Base-by-base conservation (phyloP, 441 rosid species). In the Daphne laureola region DNA sequence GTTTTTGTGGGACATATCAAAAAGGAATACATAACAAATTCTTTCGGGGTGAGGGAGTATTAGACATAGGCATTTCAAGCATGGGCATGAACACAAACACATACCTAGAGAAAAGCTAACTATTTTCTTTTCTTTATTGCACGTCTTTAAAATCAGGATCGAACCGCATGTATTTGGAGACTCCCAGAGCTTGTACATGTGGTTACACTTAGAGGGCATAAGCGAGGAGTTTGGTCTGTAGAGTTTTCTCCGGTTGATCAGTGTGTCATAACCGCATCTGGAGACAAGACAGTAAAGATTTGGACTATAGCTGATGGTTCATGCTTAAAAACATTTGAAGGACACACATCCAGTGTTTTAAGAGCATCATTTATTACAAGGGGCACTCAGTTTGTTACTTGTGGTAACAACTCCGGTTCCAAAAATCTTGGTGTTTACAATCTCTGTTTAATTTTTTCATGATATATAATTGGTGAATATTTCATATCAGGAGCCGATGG, bases 171-270 rank as follows among this genome's bases (percentile, higher is more conserved):
- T 77, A 79, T 93, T 21, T 87, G 96, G 97, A 82, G 80, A 65
- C 83, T 93, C 69, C 99, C 99, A 7, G 87, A 90, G 66, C 76
- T 87, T 66, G 97, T 82, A 50, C 79, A 74, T 52, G 92, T 84
- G 46, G 90, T 87, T 46, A 81, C 76, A 41, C 82, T 89, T 38
- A 78, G 56, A 67, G 97, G 98, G 63, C 98, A 93, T 56, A 89
- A 89, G 67, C 80, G 97, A 67, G 92, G 98, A 66, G 61, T 93
- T 63, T 93, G 95, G 95, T 93, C 93, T 49, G 97, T 93, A 4
- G 95, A 93, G 73, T 93, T 93, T 70, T 93, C 98, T 57, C 92
- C 96, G 12, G 82, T 89, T 58, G 98, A 93, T 83, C 92, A 87
- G 64, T 90, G 95, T 77, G 87, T 93, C 57, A 80, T 93, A 63